Evolutionary conservation across 2,329 filamentous ascomycete species (phyloP), one percentile per base, ranked within the genome.

Genomic region (Mycocentrospora acerina): DNA sequence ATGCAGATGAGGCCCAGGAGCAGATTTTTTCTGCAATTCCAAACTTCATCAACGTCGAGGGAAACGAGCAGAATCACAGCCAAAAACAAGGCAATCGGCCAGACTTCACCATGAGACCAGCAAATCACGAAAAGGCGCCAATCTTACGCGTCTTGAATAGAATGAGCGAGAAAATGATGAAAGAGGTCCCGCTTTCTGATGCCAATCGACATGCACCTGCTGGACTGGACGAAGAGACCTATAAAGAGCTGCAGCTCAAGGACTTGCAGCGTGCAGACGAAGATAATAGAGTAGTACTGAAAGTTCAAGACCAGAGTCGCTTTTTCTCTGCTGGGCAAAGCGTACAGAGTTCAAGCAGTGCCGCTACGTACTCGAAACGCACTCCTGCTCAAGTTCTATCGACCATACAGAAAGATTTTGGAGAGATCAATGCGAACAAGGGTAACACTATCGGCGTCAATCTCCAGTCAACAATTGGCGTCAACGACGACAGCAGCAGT

Each of bases 31-130:
- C 83, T 24, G 79, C 85, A 39, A 82, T 98, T 14, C 90, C 93
- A 1, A 83, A 90, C 55, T 90, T 94, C 49, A 90, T 98, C 53
- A 87, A 98, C 63, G 70, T 98, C 17, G 88, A 91, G 61, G 93
- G 86, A 19, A 98, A 98, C 60, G 93, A 97, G 69, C 88, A 93
- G 65, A 91, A 98, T 58, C 84, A 95, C 66, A 94, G 90, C 53
- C 88, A 90, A 36, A 81, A 85, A 58, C 84, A 79, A 56, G 93
- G 93, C 33, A 97, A 98, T 64, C 78, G 85, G 35, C 89, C 91
- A 38, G 90, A 97, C 62, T 72, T 86, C 24, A 93, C 94, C 50
- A 96, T 97, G 89, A 80, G 88, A 24, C 89, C 90, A 2, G 77
- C 76, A 2, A 77, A 82, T 9, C 72, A 80, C 31, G 81, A 85